phyloP scores from a whole-genome alignment of 1,284 basidiomycete species.

The Marasmius fiardii region DNA sequence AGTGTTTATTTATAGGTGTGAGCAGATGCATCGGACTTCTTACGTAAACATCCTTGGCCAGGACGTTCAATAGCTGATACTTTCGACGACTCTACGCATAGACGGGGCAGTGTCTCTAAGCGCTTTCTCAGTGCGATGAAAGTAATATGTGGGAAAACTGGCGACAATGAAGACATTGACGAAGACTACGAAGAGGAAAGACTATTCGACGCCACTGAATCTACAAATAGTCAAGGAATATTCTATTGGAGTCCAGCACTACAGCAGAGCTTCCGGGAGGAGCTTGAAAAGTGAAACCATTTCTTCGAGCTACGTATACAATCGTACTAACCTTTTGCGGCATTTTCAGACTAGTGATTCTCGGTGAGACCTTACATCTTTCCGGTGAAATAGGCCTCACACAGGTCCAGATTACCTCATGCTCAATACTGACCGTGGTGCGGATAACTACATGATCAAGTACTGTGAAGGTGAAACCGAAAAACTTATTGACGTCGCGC shows the following conservation, averaged over 20 bases:
- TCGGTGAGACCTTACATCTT: conserved; percentile 45
- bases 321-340: conserved; percentile 5
- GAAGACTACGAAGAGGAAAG: conserved; percentile 74
- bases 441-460: conserved; percentile 89
- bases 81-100: conserved; percentile 77
- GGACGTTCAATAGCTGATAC: conserved; percentile 81
- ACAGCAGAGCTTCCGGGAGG: conserved; percentile 80
- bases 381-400: background rate
- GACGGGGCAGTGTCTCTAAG: conserved; percentile 61
- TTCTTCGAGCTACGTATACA: background rate
- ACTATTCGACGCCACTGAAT: conserved; percentile 61
- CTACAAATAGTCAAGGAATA: conserved; percentile 44
- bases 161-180: conserved; percentile 62
- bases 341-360: conserved; percentile 66
- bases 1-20: conserved; percentile 1
- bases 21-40: conserved; percentile 82
- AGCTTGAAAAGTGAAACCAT: conserved; percentile 74
- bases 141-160: conserved; percentile 77
- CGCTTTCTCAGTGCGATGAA: conserved; percentile 64
- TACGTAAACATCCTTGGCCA: conserved; percentile 85
- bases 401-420: conserved; percentile 71
- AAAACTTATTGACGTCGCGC: conserved; percentile 74
- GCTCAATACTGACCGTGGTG: conserved; percentile 83
- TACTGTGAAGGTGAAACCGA: conserved; percentile 77
- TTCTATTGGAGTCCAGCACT: conserved; percentile 81